Percentiles rank a stretch among this genome's conserved stretches.
phyloP scores from a whole-genome alignment of 352 stramenopile genomes.

The Phytophthora podocarpi region DNA sequence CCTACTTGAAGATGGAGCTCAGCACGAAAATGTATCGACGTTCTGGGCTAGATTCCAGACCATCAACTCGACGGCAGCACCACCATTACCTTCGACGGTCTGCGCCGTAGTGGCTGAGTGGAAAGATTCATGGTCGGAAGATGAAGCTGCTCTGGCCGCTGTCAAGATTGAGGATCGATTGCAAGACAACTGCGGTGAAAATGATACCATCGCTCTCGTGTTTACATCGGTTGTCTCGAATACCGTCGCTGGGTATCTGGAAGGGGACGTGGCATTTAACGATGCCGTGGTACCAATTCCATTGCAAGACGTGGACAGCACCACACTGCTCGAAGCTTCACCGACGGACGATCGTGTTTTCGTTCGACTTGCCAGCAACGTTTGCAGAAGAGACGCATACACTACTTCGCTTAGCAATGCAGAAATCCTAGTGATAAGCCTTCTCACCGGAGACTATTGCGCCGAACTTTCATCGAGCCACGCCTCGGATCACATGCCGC shows the following conservation, averaged over 20 bases:
- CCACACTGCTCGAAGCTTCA: conserved; percentile 4
- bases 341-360: conserved; percentile 23
- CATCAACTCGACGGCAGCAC: neutral
- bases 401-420: no score
- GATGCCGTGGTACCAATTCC: conserved; percentile 4
- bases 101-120: conserved; percentile 31
- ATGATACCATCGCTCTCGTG: conserved; percentile 28
- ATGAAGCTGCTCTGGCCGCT: neutral
- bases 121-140: conserved; percentile 12
- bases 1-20: conserved; percentile 4
- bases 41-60: conserved; percentile 35
- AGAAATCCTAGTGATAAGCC: conserved; percentile 16
- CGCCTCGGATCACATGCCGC: neutral
- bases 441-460: conserved; percentile 13
- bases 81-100: neutral
- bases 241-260: conserved; percentile 6
- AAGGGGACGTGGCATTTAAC: conserved; percentile 9
- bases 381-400: conserved; percentile 25
- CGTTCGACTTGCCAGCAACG: conserved; percentile 13
- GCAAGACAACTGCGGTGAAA: conserved; percentile 6
- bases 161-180: conserved; percentile 13
- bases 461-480: neutral
- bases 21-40: conserved; percentile 11
- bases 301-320: conserved; percentile 11
- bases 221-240: conserved; percentile 23